phyloP scores from a whole-genome alignment of 2,329 filamentous ascomycete species.

The Neophaeococcomyces aloes region DNA sequence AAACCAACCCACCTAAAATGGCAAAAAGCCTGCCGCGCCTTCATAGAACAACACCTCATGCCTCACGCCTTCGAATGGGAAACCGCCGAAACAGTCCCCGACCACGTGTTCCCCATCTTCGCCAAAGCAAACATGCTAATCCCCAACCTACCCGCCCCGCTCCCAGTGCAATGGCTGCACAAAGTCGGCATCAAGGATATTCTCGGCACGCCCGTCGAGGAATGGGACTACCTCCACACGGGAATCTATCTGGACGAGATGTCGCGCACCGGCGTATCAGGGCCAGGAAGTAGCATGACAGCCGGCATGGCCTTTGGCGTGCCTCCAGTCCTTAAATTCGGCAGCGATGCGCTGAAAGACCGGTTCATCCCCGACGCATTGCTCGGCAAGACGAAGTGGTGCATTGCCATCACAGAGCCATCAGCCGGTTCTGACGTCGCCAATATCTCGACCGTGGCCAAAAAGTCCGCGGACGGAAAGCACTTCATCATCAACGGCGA shows the following conservation, averaged over 20 bases:
- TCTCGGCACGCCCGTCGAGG: conserved; percentile 56
- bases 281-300: conserved; percentile 48
- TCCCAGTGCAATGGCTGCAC: conserved; percentile 59
- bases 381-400: conserved; percentile 54
- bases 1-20: conserved; percentile 53
- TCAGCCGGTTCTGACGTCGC: conserved; percentile 64
- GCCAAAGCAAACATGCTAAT: conserved; percentile 57
- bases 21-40: conserved; percentile 58
- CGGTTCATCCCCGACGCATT: conserved; percentile 58
- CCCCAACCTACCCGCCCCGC: conserved; percentile 57
- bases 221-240: conserved; percentile 62
- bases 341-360: conserved; percentile 50
- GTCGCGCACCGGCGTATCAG: conserved; percentile 52
- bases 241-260: conserved; percentile 65
- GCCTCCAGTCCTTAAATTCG: conserved; percentile 61
- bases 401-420: conserved; percentile 71
- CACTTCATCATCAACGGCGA: conserved; percentile 62
- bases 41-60: conserved; percentile 53
- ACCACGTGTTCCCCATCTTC: conserved; percentile 55
- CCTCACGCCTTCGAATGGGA: conserved; percentile 61
- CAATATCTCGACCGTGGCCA: conserved; percentile 59
- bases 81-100: conserved; percentile 50
- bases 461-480: conserved; percentile 51
- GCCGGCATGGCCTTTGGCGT: conserved; percentile 64
- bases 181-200: conserved; percentile 56